A percentile compares a stretch with the other conserved stretches of the same genome.
These are phyloP conservation scores for Phragmites australis DNA, from an alignment of 176 grass and related monocot genomes.

Conservation along the genomic window DNA sequence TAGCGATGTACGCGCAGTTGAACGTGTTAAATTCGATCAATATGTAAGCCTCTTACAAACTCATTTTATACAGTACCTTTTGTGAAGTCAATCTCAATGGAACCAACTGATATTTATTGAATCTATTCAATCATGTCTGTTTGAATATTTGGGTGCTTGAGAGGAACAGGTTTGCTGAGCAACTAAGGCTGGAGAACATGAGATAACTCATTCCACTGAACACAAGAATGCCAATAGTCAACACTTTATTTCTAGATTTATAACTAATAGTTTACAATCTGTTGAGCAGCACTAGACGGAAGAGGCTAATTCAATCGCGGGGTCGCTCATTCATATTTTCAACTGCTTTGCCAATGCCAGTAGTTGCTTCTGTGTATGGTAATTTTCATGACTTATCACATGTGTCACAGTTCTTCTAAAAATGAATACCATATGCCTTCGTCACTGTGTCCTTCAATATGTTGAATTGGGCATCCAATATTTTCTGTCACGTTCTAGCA, in stretches of 20 bases:
- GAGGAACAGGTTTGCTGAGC: constrained; percentile 48
- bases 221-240: too few relatives aligned
- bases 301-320: constrained; percentile 70
- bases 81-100: neutral
- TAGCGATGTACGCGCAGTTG: constrained; percentile 71
- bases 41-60: constrained; percentile 54
- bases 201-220: too few relatives aligned
- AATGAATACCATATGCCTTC: neutral
- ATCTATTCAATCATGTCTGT: constrained; percentile 9
- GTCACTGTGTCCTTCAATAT: neutral
- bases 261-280: constrained; percentile 22
- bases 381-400: constrained; percentile 31
- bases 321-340: constrained; percentile 88
- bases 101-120: constrained; percentile 7
- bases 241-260: neutral
- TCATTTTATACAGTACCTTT: constrained; percentile 4
- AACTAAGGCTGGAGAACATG: constrained; percentile 50
- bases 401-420: neutral
- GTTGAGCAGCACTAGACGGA: constrained; percentile 70
- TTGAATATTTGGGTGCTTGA: constrained; percentile 56
- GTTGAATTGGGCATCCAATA: neutral
- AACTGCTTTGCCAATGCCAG: constrained; percentile 64
- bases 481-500: neutral
- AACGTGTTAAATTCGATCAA: constrained; percentile 69
- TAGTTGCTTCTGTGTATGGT: constrained; percentile 72